phyloP scores from a whole-genome alignment of 192 early-diverging fungal genomes.

The Umbelopsis sp. region DNA sequence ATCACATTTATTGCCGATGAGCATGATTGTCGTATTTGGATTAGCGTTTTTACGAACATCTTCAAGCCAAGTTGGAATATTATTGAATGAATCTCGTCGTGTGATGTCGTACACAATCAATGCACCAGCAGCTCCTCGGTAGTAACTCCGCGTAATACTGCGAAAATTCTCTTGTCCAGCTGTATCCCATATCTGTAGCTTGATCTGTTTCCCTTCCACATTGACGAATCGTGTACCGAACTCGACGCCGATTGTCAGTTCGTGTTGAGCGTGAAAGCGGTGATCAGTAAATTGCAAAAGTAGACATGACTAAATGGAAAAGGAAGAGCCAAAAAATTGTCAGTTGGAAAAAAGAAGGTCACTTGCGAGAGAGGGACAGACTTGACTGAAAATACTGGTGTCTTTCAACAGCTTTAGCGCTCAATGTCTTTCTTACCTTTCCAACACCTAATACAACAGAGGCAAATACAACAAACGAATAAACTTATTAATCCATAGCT shows the following conservation, averaged over 20 bases:
- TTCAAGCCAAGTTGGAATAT: conserved; percentile 78
- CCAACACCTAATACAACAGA: conserved; percentile 62
- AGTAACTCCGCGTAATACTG: conserved; percentile 84
- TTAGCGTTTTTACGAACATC: conserved; percentile 90
- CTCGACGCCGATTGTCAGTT: conserved; percentile 84
- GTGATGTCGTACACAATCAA: conserved; percentile 86
- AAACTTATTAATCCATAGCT: not conserved
- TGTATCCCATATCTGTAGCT: conserved; percentile 96
- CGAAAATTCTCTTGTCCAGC: conserved; percentile 87
- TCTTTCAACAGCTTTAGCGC: not conserved
- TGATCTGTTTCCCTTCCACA: conserved; percentile 79
- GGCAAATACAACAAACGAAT: not conserved
- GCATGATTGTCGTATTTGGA: conserved; percentile 87
- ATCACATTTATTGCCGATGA: conserved; percentile 95
- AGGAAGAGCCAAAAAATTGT: too few relatives aligned
- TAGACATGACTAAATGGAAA: conserved; percentile 64
- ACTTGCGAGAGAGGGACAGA: not conserved
- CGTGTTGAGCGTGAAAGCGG: conserved; percentile 80
- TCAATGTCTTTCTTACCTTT: conserved; percentile 48
- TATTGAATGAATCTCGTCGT: conserved; percentile 76
- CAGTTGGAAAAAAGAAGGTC: conserved; percentile 3
- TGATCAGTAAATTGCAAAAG: conserved; percentile 84
- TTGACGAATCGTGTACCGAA: conserved; percentile 80
- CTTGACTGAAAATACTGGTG: not conserved
- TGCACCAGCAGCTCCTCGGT: conserved; percentile 79